phyloP scores from a whole-genome alignment of 352 stramenopile species.

The Pythium insidiosum region DNA sequence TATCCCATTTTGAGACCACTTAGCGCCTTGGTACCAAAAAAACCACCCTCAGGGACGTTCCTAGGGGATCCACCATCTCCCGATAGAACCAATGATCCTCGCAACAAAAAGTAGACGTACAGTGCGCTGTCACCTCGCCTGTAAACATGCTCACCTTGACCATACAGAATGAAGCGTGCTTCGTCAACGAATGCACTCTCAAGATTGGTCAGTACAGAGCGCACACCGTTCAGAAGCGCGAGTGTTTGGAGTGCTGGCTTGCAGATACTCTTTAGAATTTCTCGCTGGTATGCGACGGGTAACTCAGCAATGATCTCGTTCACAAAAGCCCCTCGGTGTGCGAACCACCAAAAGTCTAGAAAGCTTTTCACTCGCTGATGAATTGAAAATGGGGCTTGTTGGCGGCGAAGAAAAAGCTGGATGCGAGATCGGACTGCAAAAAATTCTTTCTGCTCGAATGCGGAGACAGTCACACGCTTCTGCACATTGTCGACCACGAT shows the following conservation, averaged over 20 bases:
- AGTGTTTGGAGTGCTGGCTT: conserved; percentile 28
- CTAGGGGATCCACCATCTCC: neutral
- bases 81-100: conserved; percentile 9
- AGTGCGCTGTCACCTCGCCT: conserved; percentile 21
- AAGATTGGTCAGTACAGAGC: conserved; percentile 17
- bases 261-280: conserved; percentile 35
- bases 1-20: conserved; percentile 11
- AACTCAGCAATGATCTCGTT: conserved; percentile 25
- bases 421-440: conserved; percentile 30
- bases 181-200: conserved; percentile 29
- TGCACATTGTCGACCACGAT: conserved; percentile 45
- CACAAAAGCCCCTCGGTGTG: conserved; percentile 28
- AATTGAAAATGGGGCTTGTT: conserved; percentile 28
- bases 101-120: conserved; percentile 21
- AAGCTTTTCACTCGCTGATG: conserved; percentile 38
- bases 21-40: conserved; percentile 24
- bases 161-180: conserved; percentile 28
- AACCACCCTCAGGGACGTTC: conserved; percentile 21
- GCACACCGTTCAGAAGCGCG: conserved; percentile 16
- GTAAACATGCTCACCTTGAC: conserved; percentile 31
- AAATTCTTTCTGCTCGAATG: conserved; percentile 45
- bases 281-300: conserved; percentile 20
- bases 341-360: conserved; percentile 42
- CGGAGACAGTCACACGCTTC: conserved; percentile 38
- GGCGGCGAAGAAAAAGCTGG: conserved; percentile 32